Conservation (phyloP, 768 basidiomycete species). For the Jaapia argillacea region DNA sequence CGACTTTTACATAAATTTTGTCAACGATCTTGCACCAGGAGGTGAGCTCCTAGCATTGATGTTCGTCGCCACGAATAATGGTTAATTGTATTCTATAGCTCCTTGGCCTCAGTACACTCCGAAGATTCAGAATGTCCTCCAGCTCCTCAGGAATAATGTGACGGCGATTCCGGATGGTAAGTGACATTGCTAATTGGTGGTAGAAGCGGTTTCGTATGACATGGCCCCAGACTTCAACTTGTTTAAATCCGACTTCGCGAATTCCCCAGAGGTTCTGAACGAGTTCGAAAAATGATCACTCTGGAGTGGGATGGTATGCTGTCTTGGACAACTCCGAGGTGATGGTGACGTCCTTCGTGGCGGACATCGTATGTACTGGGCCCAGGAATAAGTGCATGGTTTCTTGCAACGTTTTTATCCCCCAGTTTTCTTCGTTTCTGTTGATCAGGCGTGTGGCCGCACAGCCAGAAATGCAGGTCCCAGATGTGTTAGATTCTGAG, state of each 20-base stretch:
- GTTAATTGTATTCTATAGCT: constrained; percentile 18
- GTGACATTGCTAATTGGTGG: constrained; percentile 5
- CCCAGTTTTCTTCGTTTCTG: too few relatives aligned
- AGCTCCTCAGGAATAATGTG: constrained; percentile 40
- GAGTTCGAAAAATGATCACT: background rate
- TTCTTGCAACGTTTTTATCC: too few relatives aligned
- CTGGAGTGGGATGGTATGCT: too few relatives aligned
- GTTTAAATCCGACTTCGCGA: background rate
- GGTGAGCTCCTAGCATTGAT: constrained; percentile 20
- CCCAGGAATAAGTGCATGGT: too few relatives aligned
- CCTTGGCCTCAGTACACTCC: constrained; percentile 36
- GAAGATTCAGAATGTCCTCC: constrained; percentile 29
- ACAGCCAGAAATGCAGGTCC: too few relatives aligned
- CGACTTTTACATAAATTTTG: constrained; percentile 47
- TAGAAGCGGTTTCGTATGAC: background rate
- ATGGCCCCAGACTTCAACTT: background rate
- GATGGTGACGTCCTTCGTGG: too few relatives aligned
- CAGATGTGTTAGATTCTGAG: too few relatives aligned
- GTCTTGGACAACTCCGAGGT: too few relatives aligned
- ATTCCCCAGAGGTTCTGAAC: background rate
- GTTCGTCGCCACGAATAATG: background rate
- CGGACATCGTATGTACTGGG: too few relatives aligned
- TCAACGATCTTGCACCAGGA: constrained; percentile 46
- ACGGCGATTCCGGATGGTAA: constrained; percentile 44
- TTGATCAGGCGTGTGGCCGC: too few relatives aligned